These are phyloP conservation scores for Fusarium armeniacum DNA, from an alignment of 2,329 filamentous ascomycete species.

Conservation along the genomic window DNA sequence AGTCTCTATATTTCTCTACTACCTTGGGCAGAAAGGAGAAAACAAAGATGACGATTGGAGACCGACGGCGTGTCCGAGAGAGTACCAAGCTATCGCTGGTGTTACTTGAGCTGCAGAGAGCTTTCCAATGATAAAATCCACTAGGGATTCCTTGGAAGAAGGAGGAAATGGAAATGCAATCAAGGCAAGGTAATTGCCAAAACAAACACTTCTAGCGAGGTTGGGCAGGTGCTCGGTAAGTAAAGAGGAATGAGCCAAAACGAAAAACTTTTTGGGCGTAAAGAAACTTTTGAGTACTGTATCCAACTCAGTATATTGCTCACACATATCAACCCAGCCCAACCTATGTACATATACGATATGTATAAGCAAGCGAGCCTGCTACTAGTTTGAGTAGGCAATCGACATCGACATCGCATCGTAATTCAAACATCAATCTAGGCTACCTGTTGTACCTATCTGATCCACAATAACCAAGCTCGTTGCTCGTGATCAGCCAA, in stretches of 20 bases:
- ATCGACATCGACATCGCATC: constrained; percentile 25
- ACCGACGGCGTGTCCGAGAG: constrained; percentile 29
- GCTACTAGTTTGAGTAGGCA: constrained; percentile 1
- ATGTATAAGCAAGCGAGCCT: constrained; percentile 15
- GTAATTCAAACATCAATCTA: constrained; percentile 5
- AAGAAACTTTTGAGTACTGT: constrained; percentile 25
- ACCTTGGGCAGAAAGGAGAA: constrained; percentile 14
- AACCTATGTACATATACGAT: constrained; percentile 26
- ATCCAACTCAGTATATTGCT: constrained; percentile 23
- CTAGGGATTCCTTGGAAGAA: constrained; percentile 15
- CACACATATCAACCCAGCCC: constrained; percentile 24
- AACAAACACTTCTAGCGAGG: constrained; percentile 13
- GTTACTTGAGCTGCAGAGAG: constrained; percentile 32
- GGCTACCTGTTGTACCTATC: constrained; percentile 11
- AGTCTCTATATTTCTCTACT: constrained; percentile 19
- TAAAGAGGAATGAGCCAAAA: constrained; percentile 10
- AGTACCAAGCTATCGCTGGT: constrained; percentile 12
- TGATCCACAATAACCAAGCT: constrained; percentile 44
- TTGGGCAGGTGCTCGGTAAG: constrained; percentile 8
- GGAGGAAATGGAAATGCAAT: constrained; percentile 11
- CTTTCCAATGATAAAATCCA: constrained; percentile 29
- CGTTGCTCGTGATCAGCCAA: constrained; percentile 45
- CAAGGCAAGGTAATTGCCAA: constrained; percentile 8
- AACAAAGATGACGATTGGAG: constrained; percentile 16
- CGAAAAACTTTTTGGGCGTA: background rate